These are phyloP conservation scores for Elaeagnus macrophylla DNA, from an alignment of 306 rosid species.

Conservation along the genomic window DNA sequence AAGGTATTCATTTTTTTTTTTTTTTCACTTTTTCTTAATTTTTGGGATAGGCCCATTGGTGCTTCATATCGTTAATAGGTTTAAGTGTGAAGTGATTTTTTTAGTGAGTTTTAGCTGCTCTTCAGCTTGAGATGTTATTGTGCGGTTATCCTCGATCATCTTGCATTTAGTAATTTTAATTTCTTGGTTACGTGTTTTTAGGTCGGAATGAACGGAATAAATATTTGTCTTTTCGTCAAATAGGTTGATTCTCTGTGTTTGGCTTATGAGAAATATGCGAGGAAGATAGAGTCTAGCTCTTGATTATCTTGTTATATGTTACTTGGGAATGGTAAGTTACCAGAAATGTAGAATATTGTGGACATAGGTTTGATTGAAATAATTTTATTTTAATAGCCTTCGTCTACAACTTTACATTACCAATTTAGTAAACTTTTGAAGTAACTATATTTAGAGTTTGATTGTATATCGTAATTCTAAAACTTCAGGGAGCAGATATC, in stretches of 20 bases:
- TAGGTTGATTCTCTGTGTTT: conserved; percentile 9
- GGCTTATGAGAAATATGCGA: conserved; percentile 12
- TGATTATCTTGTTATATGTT: too few species aligned
- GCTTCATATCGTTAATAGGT: neutral
- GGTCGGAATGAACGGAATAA: neutral
- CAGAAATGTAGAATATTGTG: too few species aligned
- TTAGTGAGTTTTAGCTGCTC: neutral
- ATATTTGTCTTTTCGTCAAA: conserved; percentile 3
- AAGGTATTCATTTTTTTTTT: too few species aligned
- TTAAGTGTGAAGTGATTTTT: conserved; percentile 14
- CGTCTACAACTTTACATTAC: too few species aligned
- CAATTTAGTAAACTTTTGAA: too few species aligned
- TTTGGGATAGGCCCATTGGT: conserved; percentile 1
- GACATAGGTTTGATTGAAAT: too few species aligned
- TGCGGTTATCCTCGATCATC: neutral
- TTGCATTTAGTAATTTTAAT: conserved; percentile 15
- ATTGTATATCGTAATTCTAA: too few species aligned
- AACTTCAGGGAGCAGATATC: too few species aligned
- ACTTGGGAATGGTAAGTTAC: too few species aligned
- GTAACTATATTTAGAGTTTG: too few species aligned
- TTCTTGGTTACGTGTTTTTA: conserved; percentile 12
- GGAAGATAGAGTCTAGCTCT: neutral
- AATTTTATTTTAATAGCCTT: too few species aligned
- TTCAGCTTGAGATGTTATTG: conserved; percentile 17
- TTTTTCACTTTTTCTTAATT: too few species aligned